These are phyloP conservation scores for Blastocystis sp. DNA, from an alignment of 352 stramenopile genomes.

Conservation along the genomic window DNA sequence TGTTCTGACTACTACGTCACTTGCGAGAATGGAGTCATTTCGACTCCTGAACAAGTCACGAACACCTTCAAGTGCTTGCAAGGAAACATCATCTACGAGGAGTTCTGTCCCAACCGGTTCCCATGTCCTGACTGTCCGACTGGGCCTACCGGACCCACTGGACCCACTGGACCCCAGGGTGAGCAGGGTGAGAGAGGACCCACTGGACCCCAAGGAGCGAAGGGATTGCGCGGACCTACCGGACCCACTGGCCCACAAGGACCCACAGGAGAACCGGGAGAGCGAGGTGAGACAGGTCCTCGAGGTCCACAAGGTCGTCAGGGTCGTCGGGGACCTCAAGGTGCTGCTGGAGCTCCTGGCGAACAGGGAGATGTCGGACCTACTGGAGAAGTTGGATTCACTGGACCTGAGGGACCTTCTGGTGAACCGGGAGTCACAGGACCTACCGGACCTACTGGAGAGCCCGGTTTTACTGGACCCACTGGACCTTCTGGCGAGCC, in stretches of 20 bases:
- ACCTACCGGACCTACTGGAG: background rate
- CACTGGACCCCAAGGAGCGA: background rate
- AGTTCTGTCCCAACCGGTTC: conserved; percentile 27
- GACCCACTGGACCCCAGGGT: background rate
- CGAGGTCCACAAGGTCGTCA: background rate
- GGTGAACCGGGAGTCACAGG: background rate
- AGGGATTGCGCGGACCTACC: conserved; percentile 8
- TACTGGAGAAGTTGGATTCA: background rate
- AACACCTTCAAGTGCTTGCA: conserved; percentile 35
- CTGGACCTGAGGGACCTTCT: background rate
- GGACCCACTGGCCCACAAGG: background rate
- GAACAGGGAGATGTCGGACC: background rate
- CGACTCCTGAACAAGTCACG: background rate
- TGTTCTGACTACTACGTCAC: conserved; percentile 35
- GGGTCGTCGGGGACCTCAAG: background rate
- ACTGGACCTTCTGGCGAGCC: background rate
- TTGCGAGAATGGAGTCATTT: background rate
- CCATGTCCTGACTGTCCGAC: conserved; percentile 6
- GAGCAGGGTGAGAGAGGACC: background rate
- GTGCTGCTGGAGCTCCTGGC: background rate
- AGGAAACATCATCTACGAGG: conserved; percentile 12
- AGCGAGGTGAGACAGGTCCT: background rate
- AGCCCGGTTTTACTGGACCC: background rate
- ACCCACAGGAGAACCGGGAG: background rate
- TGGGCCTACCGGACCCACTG: background rate